These are phyloP conservation scores for Ceratocystis alfenasii DNA, from an alignment of 2,329 filamentous ascomycete genomes.

Conservation along the genomic window DNA sequence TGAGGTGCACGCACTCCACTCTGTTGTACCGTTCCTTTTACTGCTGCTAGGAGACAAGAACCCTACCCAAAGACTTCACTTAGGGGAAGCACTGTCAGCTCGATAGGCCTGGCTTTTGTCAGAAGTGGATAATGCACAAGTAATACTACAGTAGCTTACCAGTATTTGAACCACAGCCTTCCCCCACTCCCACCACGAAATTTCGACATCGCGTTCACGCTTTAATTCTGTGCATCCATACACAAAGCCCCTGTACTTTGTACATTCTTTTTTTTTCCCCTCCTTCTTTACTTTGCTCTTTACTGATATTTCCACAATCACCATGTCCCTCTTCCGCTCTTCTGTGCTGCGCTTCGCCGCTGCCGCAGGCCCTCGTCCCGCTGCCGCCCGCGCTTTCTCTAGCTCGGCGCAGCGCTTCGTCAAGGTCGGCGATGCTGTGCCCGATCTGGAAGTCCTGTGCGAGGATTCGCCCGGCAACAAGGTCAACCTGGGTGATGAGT, in stretches of 20 bases:
- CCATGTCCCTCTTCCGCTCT: conserved; percentile 20
- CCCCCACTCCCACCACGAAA: background rate
- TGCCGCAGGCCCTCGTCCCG: conserved; percentile 8
- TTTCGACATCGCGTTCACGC: background rate
- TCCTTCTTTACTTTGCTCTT: no score
- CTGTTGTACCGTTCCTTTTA: background rate
- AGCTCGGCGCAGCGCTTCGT: conserved; percentile 48
- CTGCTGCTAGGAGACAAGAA: conserved; percentile 1
- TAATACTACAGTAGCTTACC: no score
- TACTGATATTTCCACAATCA: background rate
- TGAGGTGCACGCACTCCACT: background rate
- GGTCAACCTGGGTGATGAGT: conserved; percentile 71
- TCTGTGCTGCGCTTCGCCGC: conserved; percentile 18
- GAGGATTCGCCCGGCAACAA: conserved; percentile 86
- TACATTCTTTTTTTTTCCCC: no score
- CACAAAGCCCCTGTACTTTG: background rate
- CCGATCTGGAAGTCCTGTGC: conserved; percentile 62
- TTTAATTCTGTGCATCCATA: conserved; percentile 1
- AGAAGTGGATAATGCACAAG: no score
- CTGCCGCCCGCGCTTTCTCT: conserved; percentile 42
- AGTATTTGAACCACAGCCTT: conserved; percentile 14
- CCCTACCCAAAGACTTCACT: no score
- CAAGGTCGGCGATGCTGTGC: conserved; percentile 67
- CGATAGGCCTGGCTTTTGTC: no score
- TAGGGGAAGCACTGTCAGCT: no score